Percentiles rank a stretch among this genome's conserved stretches.
phyloP scores from a whole-genome alignment of 1,284 basidiomycete species.

The Violaceomyces palustris region DNA sequence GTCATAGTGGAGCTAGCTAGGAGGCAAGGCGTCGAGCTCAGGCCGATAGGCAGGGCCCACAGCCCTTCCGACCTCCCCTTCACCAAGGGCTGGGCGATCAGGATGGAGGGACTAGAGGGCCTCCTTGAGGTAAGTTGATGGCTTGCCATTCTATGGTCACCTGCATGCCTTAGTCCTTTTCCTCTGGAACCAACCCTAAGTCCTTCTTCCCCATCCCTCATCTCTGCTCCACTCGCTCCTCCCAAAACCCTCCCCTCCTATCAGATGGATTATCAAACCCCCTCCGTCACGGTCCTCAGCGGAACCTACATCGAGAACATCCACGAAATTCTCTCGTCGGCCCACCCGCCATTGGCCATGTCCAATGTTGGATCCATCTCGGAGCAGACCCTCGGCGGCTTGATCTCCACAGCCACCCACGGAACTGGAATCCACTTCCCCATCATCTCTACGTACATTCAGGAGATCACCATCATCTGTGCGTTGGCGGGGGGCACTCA shows the following conservation, averaged over 20 bases:
- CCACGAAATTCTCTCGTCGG: constrained; percentile 59
- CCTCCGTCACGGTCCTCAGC: constrained; percentile 35
- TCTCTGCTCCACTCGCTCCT: no score
- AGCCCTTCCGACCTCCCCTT: constrained; percentile 75
- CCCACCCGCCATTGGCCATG: constrained; percentile 68
- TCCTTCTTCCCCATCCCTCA: no score
- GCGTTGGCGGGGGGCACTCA: constrained; percentile 58
- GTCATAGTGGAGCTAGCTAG: constrained; percentile 78
- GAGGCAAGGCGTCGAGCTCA: constrained; percentile 66
- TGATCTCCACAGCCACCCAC: constrained; percentile 90
- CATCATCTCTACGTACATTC: constrained; percentile 77
- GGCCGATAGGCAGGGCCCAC: constrained; percentile 84
- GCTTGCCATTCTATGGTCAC: neutral
- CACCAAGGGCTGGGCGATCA: constrained; percentile 47
- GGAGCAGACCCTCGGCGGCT: constrained; percentile 90
- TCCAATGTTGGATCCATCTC: constrained; percentile 92
- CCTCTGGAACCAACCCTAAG: constrained; percentile 5
- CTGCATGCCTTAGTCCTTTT: constrained; percentile 1
- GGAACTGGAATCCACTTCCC: constrained; percentile 77
- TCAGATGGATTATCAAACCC: constrained; percentile 9
- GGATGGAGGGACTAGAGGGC: constrained; percentile 47
- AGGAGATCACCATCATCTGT: constrained; percentile 66
- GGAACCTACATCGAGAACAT: constrained; percentile 53
- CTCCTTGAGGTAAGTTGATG: constrained; percentile 16
- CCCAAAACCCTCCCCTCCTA: neutral